phyloP scores from a whole-genome alignment of 2,329 filamentous ascomycete species.

The Trichoderma sp. region DNA sequence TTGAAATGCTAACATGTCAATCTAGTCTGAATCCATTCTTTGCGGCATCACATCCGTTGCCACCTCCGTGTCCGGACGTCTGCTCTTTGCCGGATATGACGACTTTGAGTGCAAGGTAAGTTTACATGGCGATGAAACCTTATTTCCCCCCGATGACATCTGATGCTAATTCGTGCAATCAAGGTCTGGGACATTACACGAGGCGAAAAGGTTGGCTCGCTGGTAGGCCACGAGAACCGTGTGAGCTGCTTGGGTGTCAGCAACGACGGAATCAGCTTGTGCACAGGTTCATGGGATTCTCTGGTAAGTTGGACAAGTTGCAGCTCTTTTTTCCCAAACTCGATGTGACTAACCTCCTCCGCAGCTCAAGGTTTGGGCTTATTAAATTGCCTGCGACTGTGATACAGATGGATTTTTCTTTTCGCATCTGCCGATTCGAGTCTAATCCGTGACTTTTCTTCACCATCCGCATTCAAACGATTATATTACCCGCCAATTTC shows the following conservation, averaged over 20 bases:
- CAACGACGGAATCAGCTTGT: slow-evolving; percentile 98
- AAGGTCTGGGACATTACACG: slow-evolving; percentile 98
- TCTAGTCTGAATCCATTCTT: slow-evolving; percentile 89
- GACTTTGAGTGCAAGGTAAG: slow-evolving; percentile 99
- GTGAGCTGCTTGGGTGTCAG: slow-evolving; percentile 98
- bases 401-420: slow-evolving; percentile 27
- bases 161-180: slow-evolving; percentile 19
- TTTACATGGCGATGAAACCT: too few species aligned
- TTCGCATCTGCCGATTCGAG: slow-evolving; percentile 32
- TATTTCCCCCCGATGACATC: neutral
- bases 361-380: slow-evolving; percentile 86
- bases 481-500: slow-evolving; percentile 31
- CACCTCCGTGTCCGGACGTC: slow-evolving; percentile 91
- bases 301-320: slow-evolving; percentile 63
- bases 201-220: slow-evolving; percentile 92
- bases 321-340: neutral
- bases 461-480: slow-evolving; percentile 33
- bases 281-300: slow-evolving; percentile 99
- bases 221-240: slow-evolving; percentile 97
- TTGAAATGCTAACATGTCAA: slow-evolving; percentile 23
- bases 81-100: slow-evolving; percentile 96
- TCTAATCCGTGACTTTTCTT: slow-evolving; percentile 27
- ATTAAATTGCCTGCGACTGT: slow-evolving; percentile 47
- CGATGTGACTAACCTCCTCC: slow-evolving; percentile 14
- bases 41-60: slow-evolving; percentile 98